Evolutionary conservation across 345 rosid species (phyloP).

Genomic region (Crucihimalaya himalaica): DNA sequence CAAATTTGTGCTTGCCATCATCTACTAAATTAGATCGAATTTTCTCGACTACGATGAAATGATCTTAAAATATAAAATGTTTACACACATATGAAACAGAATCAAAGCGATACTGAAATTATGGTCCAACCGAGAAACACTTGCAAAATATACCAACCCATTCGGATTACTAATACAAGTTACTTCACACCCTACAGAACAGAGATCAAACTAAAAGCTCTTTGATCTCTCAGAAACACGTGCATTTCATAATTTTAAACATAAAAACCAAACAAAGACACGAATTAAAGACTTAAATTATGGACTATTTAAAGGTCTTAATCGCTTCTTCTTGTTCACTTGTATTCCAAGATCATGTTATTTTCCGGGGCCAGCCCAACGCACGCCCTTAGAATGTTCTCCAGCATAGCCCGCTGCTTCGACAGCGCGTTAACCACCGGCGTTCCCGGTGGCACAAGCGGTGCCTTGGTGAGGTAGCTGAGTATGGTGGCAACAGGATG

Average conservation of each 20-base stretch:
- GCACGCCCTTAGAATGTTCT: slow-evolving; percentile 95
- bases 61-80: neutral
- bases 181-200: slow-evolving; percentile 19
- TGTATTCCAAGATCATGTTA: slow-evolving; percentile 98
- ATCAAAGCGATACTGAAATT: slow-evolving; percentile 3
- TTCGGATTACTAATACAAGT: slow-evolving; percentile 23
- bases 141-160: slow-evolving; percentile 21
- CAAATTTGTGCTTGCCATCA: neutral
- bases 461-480: slow-evolving; percentile 98
- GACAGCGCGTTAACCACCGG: slow-evolving; percentile 96
- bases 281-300: slow-evolving; percentile 2
- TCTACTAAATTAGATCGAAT: neutral
- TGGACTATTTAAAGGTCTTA: slow-evolving; percentile 10
- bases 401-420: slow-evolving; percentile 98
- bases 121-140: slow-evolving; percentile 18
- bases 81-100: slow-evolving; percentile 8
- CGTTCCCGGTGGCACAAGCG: slow-evolving; percentile 95
- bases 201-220: slow-evolving; percentile 32
- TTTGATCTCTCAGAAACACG: slow-evolving; percentile 27
- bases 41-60: slow-evolving; percentile 10
- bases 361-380: slow-evolving; percentile 95
- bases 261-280: slow-evolving; percentile 20
- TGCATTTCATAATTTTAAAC: slow-evolving; percentile 18
- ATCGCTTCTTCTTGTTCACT: slow-evolving; percentile 49
- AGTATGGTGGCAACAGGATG: slow-evolving; percentile 98